Evolutionary conservation across 345 rosid species (phyloP).

Genomic region (Rhizophora mangle): DNA sequence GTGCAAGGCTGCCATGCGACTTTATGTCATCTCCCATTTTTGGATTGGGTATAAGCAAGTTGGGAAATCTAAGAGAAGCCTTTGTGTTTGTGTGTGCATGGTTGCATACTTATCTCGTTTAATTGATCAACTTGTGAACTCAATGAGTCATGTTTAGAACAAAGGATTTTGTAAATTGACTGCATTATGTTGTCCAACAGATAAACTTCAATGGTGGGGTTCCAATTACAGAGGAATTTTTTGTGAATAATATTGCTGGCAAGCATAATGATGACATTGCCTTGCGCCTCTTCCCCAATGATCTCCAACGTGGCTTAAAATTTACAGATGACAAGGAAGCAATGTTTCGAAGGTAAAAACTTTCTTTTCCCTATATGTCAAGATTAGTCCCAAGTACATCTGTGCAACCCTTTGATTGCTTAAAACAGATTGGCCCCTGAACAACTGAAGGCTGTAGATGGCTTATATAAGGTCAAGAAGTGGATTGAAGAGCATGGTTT

Average conservation of each 20-base stretch:
- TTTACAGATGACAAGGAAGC: constrained; percentile 81
- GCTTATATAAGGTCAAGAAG: constrained; percentile 61
- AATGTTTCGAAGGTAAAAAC: constrained; percentile 59
- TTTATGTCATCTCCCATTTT: too few relatives aligned
- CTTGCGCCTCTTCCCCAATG: constrained; percentile 55
- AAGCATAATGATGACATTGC: constrained; percentile 82
- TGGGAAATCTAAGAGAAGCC: too few relatives aligned
- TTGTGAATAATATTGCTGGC: constrained; percentile 63
- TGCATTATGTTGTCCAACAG: constrained; percentile 33
- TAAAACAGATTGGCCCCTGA: constrained; percentile 62
- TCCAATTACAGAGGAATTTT: constrained; percentile 78
- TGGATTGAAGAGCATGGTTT: constrained; percentile 83
- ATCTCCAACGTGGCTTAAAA: constrained; percentile 53
- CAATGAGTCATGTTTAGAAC: not conserved
- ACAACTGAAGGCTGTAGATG: constrained; percentile 57
- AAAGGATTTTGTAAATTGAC: not conserved
- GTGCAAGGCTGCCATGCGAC: too few relatives aligned
- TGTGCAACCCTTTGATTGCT: constrained; percentile 3
- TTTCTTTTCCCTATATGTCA: not conserved
- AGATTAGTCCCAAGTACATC: constrained; percentile 1
- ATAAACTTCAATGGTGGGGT: constrained; percentile 84
- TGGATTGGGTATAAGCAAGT: too few relatives aligned
- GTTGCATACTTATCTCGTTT: not conserved
- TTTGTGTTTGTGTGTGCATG: not conserved
- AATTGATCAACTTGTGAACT: not conserved